These are phyloP conservation scores for Papiliotrema fonsecae DNA, from an alignment of 1,284 basidiomycete species.

Conservation along the genomic window DNA sequence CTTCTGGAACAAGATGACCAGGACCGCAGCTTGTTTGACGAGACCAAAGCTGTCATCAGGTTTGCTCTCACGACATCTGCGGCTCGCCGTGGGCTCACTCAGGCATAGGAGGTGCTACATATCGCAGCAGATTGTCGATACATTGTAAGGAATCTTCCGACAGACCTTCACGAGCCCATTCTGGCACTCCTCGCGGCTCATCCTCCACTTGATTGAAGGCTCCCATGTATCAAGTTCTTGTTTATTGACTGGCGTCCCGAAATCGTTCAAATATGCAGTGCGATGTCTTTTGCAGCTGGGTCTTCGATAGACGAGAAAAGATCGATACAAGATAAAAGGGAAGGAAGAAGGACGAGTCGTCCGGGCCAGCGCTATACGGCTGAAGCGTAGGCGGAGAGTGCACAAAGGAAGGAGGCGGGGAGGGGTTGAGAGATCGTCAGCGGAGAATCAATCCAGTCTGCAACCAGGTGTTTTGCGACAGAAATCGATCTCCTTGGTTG, in stretches of 20 bases:
- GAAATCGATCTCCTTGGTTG: no score
- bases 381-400: neutral
- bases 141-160: constrained; percentile 25
- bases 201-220: neutral
- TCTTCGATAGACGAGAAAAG: neutral
- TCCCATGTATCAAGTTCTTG: no score
- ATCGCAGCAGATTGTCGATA: constrained; percentile 12
- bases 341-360: neutral
- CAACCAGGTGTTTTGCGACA: no score
- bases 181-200: neutral
- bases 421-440: no score
- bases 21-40: constrained; percentile 59
- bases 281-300: neutral
- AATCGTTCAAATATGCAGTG: no score
- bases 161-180: constrained; percentile 13
- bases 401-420: no score
- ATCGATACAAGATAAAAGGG: neutral
- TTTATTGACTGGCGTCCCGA: no score
- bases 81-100: constrained; percentile 15
- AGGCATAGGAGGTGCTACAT: constrained; percentile 11
- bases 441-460: no score
- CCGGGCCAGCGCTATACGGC: neutral
- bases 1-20: constrained; percentile 69
- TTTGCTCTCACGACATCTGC: constrained; percentile 4
- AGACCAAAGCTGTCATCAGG: constrained; percentile 31